A percentile compares a stretch with the other conserved stretches of the same genome.
Conservation (phyloP, 2,329 filamentous ascomycete genomes). For the Escovopsis sp. region DNA sequence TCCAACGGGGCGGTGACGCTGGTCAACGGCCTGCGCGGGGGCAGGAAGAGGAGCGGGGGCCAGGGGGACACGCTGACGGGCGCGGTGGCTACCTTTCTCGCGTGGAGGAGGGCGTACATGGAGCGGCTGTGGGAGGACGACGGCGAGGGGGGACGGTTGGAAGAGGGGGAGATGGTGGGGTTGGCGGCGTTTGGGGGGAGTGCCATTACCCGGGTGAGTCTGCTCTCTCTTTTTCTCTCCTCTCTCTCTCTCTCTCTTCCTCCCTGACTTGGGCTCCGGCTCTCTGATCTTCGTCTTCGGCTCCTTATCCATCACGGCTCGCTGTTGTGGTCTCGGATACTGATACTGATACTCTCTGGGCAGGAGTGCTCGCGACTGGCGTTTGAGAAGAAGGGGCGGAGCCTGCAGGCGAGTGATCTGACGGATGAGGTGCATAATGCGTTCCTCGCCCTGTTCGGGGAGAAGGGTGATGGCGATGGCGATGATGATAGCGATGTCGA, state of each 20-base stretch:
- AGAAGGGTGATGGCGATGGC: constrained; percentile 34
- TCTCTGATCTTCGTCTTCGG: no score
- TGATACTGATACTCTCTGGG: neutral
- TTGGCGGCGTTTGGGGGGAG: constrained; percentile 78
- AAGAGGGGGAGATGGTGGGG: constrained; percentile 48
- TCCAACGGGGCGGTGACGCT: constrained; percentile 66
- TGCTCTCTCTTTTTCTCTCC: neutral
- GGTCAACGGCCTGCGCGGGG: constrained; percentile 63
- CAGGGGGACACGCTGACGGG: constrained; percentile 95
- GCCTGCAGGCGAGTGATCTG: constrained; percentile 82
- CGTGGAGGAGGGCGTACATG: constrained; percentile 76
- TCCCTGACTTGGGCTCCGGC: neutral
- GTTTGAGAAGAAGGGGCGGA: constrained; percentile 72
- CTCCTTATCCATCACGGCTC: no score
- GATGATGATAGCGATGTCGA: constrained; percentile 9
- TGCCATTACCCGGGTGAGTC: constrained; percentile 62
- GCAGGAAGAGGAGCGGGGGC: constrained; percentile 78
- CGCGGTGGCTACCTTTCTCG: constrained; percentile 73
- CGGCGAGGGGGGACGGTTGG: constrained; percentile 23
- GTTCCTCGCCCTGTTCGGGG: constrained; percentile 68
- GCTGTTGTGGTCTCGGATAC: neutral
- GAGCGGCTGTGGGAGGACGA: constrained; percentile 61
- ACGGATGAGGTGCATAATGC: constrained; percentile 78
- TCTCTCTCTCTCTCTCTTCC: neutral
- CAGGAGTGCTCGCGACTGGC: constrained; percentile 74